phyloP scores from a whole-genome alignment of 306 rosid genomes.

The Arachis stenosperma region DNA sequence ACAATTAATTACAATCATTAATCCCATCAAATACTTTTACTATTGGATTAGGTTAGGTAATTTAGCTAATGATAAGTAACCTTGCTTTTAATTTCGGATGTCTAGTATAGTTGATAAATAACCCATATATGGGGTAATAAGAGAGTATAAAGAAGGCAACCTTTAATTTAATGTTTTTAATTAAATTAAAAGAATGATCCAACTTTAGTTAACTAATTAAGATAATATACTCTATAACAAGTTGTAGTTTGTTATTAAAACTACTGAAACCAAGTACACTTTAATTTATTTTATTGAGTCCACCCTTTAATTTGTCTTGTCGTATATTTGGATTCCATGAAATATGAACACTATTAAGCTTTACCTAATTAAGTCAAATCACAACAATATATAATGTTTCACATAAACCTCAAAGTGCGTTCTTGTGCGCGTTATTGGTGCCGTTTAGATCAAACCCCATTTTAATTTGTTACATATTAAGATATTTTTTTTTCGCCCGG shows the following conservation, averaged over 20 bases:
- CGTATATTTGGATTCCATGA: not conserved
- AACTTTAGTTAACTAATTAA: not conserved
- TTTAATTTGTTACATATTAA: not conserved
- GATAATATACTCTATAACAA: not conserved
- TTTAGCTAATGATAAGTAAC: not conserved
- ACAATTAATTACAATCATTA: too few relatives aligned
- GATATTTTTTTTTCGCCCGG: not conserved
- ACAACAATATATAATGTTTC: not conserved
- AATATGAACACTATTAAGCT: not conserved
- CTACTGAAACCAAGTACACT: not conserved
- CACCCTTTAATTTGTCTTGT: not conserved
- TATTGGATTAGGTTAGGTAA: not conserved
- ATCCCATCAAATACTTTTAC: not conserved
- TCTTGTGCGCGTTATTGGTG: slow-evolving; percentile 5
- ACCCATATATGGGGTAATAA: too few relatives aligned
- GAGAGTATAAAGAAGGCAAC: too few relatives aligned
- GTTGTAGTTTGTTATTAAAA: not conserved
- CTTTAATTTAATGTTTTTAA: too few relatives aligned
- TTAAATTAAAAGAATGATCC: too few relatives aligned
- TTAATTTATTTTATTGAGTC: not conserved
- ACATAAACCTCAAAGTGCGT: not conserved
- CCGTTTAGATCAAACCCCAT: not conserved
- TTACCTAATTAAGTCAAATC: slow-evolving; percentile 22
- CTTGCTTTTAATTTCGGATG: not conserved
- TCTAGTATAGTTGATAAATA: not conserved